Conservation (phyloP, 495 filamentous ascomycete species). For the Chaetomium cochliodes region DNA sequence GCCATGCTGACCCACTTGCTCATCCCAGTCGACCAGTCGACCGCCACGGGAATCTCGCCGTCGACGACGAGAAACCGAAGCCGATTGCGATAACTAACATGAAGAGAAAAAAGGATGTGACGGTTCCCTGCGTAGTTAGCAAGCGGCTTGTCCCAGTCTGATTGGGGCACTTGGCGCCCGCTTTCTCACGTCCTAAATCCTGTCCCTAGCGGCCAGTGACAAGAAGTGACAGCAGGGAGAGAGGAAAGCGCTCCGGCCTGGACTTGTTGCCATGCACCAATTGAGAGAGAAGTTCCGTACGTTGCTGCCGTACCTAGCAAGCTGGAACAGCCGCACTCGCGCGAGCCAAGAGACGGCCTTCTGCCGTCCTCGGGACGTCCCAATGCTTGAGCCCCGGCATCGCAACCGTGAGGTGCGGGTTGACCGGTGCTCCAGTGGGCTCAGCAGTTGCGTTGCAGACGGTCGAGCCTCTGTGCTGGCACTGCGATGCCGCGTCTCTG, state of each 20-base stretch:
- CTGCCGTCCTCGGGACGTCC: not conserved
- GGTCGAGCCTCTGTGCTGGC: constrained; percentile 7
- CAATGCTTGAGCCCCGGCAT: not conserved
- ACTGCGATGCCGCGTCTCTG: constrained; percentile 3
- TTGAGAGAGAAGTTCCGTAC: constrained; percentile 7
- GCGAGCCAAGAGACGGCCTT: not conserved
- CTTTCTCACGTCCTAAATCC: not conserved
- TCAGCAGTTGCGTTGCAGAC: not conserved
- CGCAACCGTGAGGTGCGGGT: not conserved
- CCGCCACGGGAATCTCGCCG: not conserved
- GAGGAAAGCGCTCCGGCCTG: not conserved
- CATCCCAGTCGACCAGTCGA: not conserved
- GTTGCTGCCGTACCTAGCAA: not conserved
- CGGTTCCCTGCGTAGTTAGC: not conserved
- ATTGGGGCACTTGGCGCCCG: constrained; percentile 14
- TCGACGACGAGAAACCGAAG: not conserved
- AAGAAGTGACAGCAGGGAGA: not conserved
- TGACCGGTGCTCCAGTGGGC: not conserved
- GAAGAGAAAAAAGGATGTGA: not conserved
- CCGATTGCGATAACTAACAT: not conserved
- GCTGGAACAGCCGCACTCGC: too few species aligned
- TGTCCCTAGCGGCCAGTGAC: too few species aligned
- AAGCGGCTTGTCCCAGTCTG: not conserved
- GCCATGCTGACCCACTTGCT: not conserved
- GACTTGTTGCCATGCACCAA: not conserved